Percentiles rank a stretch among this genome's conserved stretches.
Evolutionary conservation across 345 rosid genomes (phyloP).

Genomic region (Eucalyptus curtisii): DNA sequence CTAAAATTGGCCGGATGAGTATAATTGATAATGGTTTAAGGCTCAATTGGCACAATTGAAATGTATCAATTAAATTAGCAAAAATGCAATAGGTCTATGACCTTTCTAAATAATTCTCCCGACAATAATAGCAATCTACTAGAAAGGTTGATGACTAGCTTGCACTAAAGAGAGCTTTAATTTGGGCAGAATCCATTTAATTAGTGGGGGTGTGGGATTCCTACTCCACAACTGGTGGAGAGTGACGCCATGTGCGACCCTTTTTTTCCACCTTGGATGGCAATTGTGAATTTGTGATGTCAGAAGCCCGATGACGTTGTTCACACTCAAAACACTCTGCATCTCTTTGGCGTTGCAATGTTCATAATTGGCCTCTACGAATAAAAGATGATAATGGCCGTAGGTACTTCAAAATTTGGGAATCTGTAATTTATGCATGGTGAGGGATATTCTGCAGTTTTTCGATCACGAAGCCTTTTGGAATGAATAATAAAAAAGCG

Average conservation of each 20-base stretch:
- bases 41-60: accelerated
- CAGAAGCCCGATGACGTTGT: neutral
- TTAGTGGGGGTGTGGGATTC: neutral
- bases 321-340: neutral
- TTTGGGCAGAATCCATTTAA: neutral
- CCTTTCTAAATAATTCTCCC: neutral
- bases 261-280: neutral
- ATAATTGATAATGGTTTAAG: accelerated
- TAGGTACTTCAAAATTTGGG: too few relatives aligned
- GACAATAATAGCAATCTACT: neutral
- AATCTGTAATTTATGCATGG: neutral
- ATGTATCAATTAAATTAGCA: neutral
- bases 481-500: neutral
- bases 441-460: neutral
- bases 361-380: neutral
- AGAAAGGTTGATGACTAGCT: neutral
- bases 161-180: neutral
- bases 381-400: neutral
- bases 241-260: neutral
- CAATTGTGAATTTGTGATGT: neutral
- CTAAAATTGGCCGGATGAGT: neutral
- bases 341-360: neutral
- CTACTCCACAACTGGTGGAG: neutral
- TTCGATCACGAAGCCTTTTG: neutral
- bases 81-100: neutral